These are phyloP conservation scores for Ophiostoma angusticollis DNA, from an alignment of 2,329 filamentous ascomycete species.

Conservation along the genomic window DNA sequence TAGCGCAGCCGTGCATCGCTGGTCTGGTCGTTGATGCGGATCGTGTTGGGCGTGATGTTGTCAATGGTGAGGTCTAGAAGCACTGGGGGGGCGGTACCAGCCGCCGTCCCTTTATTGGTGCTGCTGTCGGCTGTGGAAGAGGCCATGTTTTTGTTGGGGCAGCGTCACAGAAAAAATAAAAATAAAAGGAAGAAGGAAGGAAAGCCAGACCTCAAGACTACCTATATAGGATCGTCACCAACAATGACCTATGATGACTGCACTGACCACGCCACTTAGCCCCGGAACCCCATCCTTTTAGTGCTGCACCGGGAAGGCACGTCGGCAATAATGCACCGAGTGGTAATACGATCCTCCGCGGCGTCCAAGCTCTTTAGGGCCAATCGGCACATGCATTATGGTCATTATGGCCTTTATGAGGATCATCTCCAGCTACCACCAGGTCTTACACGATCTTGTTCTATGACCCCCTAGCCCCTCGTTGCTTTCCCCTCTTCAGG, in stretches of 20 bases:
- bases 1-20: constrained; percentile 54
- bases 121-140: neutral
- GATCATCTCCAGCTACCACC: too few species aligned
- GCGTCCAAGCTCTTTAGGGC: neutral
- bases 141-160: neutral
- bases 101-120: too few species aligned
- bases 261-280: too few species aligned
- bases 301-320: neutral
- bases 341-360: constrained; percentile 1
- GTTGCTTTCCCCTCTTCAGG: too few species aligned
- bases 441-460: too few species aligned
- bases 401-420: too few species aligned
- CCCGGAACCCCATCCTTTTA: too few species aligned
- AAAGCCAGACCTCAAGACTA: neutral
- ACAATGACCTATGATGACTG: too few species aligned
- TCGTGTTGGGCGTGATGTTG: constrained; percentile 67
- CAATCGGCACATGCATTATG: neutral
- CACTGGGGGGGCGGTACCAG: constrained; percentile 5
- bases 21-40: constrained; percentile 61
- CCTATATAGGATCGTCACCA: neutral
- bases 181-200: neutral
- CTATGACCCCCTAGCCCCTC: too few species aligned
- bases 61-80: constrained; percentile 55
- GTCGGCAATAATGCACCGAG: constrained; percentile 4
- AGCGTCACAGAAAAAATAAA: neutral